Conservation (phyloP, 106 monocot genomes). For the Acorus gramineus region DNA sequence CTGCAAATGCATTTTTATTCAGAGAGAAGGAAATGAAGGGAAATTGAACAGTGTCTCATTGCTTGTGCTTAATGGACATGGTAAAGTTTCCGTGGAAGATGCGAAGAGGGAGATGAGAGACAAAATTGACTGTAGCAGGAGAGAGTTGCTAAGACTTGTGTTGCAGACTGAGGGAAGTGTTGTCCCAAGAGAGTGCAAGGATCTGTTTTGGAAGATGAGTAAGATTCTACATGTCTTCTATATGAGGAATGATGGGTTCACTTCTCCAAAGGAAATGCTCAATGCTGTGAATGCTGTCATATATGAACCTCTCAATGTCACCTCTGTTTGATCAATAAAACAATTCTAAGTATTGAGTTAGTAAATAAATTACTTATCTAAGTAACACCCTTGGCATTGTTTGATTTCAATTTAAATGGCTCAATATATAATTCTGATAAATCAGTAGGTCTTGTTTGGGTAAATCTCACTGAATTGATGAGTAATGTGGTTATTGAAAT, state of each 20-base stretch:
- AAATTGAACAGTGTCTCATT: slow-evolving; percentile 66
- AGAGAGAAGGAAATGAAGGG: slow-evolving; percentile 71
- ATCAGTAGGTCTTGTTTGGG: no score
- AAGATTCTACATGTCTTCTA: slow-evolving; percentile 62
- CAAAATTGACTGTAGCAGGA: slow-evolving; percentile 26
- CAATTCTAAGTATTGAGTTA: slow-evolving; percentile 27
- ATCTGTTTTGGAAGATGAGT: slow-evolving; percentile 88
- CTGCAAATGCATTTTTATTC: not conserved
- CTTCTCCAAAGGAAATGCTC: slow-evolving; percentile 77
- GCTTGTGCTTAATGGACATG: slow-evolving; percentile 23
- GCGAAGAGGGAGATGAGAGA: slow-evolving; percentile 28
- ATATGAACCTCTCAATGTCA: slow-evolving; percentile 43
- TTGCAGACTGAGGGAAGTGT: slow-evolving; percentile 33
- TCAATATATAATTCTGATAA: no score
- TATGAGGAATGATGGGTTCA: slow-evolving; percentile 54
- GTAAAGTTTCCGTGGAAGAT: slow-evolving; percentile 39
- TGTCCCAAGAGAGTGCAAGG: slow-evolving; percentile 76
- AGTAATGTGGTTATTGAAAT: no score
- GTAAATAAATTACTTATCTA: no score
- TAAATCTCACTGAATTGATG: no score
- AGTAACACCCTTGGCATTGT: no score
- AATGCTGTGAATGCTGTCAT: slow-evolving; percentile 65
- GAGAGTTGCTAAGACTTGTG: slow-evolving; percentile 60
- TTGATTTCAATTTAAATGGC: no score
- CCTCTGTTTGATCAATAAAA: slow-evolving; percentile 41